phyloP scores from a whole-genome alignment of 2,329 filamentous ascomycete species.

The Fusarium neocosmosporiellum region DNA sequence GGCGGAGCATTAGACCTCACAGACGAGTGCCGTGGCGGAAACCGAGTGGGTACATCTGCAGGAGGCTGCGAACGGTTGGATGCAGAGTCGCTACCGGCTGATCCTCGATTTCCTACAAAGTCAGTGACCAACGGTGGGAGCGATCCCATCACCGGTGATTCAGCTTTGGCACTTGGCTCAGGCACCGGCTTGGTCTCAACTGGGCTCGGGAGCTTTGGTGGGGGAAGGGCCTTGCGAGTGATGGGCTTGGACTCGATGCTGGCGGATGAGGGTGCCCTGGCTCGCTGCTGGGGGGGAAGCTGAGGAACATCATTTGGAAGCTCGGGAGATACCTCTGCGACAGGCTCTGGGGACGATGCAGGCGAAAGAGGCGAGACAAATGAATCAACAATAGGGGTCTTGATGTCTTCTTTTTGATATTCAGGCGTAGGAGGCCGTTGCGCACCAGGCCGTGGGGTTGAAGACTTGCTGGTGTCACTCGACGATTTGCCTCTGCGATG shows the following conservation, averaged over 20 bases:
- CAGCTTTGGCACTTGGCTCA: slow-evolving; percentile 26
- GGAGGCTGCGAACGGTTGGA: slow-evolving; percentile 31
- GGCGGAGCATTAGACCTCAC: slow-evolving; percentile 36
- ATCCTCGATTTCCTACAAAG: slow-evolving; percentile 21
- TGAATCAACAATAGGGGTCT: slow-evolving; percentile 49
- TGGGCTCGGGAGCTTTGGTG: slow-evolving; percentile 31
- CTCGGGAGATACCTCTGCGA: slow-evolving; percentile 50
- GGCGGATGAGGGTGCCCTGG: slow-evolving; percentile 22
- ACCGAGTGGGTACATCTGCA: slow-evolving; percentile 37
- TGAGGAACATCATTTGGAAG: slow-evolving; percentile 42
- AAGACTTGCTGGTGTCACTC: slow-evolving; percentile 35
- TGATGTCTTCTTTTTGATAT: slow-evolving; percentile 57
- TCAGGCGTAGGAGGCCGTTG: slow-evolving; percentile 62
- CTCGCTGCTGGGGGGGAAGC: slow-evolving; percentile 14
- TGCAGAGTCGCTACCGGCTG: slow-evolving; percentile 35
- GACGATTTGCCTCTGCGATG: slow-evolving; percentile 40
- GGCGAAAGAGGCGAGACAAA: slow-evolving; percentile 59
- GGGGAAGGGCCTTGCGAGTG: slow-evolving; percentile 43
- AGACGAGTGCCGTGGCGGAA: slow-evolving; percentile 50
- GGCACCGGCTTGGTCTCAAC: slow-evolving; percentile 40
- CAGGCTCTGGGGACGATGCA: slow-evolving; percentile 56
- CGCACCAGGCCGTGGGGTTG: slow-evolving; percentile 34
- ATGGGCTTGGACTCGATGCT: slow-evolving; percentile 34
- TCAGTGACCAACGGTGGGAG: slow-evolving; percentile 32
- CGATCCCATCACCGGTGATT: slow-evolving; percentile 36